Conservation (phyloP, 2,329 filamentous ascomycete genomes). For the Camptophora hylomeconis region DNA sequence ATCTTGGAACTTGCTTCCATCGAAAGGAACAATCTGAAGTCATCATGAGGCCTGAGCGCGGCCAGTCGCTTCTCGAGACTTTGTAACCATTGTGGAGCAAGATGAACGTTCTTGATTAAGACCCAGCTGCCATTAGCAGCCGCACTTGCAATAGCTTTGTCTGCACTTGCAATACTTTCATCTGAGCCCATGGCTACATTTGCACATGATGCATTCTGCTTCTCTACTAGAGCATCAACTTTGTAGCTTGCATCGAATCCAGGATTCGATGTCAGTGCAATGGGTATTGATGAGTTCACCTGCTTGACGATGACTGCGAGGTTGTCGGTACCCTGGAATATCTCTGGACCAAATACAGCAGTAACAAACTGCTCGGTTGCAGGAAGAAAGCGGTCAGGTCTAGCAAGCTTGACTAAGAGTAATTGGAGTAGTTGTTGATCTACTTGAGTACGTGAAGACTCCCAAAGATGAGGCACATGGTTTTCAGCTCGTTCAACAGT, state of each 20-base stretch:
- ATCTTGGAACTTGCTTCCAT: conserved; percentile 98
- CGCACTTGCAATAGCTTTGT: conserved; percentile 88
- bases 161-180: conserved; percentile 79
- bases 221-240: conserved; percentile 86
- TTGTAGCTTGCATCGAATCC: conserved; percentile 99
- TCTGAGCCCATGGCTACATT: conserved; percentile 99
- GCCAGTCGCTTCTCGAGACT: conserved; percentile 95
- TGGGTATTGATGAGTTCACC: conserved; percentile 70
- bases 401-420: conserved; percentile 83
- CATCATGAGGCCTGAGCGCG: conserved; percentile 79
- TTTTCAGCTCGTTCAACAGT: conserved; percentile 77
- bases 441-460: conserved; percentile 47
- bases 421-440: conserved; percentile 74
- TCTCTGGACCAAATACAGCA: conserved; percentile 67
- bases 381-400: conserved; percentile 89
- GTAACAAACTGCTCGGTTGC: conserved; percentile 82
- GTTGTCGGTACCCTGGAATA: conserved; percentile 77
- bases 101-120: conserved; percentile 95
- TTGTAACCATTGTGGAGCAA: conserved; percentile 91
- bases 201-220: conserved; percentile 67
- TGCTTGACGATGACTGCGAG: conserved; percentile 73
- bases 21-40: conserved; percentile 90
- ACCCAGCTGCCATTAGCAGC: conserved; percentile 92
- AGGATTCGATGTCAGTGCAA: conserved; percentile 85
- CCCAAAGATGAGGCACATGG: conserved; percentile 65